Evolutionary conservation across 2,329 filamentous ascomycete species (phyloP), one percentile per base, ranked within the genome.

Genomic region (Xenoacremonium recifei): DNA sequence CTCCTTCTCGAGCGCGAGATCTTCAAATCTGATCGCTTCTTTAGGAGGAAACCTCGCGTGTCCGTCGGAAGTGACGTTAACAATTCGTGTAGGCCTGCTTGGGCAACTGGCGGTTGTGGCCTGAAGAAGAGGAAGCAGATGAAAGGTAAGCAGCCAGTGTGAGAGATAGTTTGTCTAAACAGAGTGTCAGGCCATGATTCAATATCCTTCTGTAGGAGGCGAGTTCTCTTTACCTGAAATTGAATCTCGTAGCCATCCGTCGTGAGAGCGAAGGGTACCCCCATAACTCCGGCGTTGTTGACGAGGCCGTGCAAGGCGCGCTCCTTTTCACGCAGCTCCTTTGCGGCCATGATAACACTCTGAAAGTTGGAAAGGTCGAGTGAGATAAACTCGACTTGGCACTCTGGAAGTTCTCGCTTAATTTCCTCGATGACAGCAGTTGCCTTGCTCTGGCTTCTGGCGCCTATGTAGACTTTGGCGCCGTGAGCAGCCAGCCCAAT

Each of bases 241-340:
- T 65, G 62, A 21, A 37, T 49, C 47, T 67, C 69, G 33, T 64
- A 49, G 0, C 67, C 66, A 31, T 71, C 65, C 4, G 51, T 45
- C 0, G 61, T 61, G n/a, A 50, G 42, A 31, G 42, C 50, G 13
- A 50, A 56, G 9, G 54, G 49, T 2, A 59, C 44, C 1, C 53
- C 65, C 67, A 70, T 70, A 34, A 71, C 60, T 5, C 66, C 68
- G 1, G 68, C 67, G 44, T 67, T 69, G 44, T 70, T 70, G 31
- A 71, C 57, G 7, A 71, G 37, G 50, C 59, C 52, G 67, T 68
- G 53, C 61, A 60, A 32, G 20, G 47, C 40, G 19, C 52, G 48
- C 47, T 66, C 59, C 13, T 50, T 39, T 19, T 48, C 25, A 21
- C 59, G 53, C 19, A 70, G 53, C 31, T 45, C 48, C 32, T 57